Percentiles rank a stretch among this genome's conserved stretches.
Conservation (phyloP, 177 flowering plant genomes). For the Telopea speciosissima region DNA sequence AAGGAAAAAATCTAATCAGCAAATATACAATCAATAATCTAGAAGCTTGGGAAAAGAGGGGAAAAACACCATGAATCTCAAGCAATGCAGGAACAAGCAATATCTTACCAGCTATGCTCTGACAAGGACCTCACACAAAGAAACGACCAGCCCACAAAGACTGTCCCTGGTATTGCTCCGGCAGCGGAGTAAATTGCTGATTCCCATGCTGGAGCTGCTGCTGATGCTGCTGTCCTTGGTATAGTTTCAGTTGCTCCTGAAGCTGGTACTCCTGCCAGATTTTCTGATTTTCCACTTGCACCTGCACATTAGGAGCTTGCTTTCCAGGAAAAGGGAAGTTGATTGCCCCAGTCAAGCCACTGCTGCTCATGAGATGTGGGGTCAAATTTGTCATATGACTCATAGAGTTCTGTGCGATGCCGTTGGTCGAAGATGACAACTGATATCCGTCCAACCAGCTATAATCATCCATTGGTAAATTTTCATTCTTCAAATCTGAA, state of each 20-base stretch:
- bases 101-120: slow-evolving; percentile 38
- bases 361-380: slow-evolving; percentile 26
- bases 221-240: slow-evolving; percentile 46
- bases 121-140: slow-evolving; percentile 63
- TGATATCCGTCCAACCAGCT: slow-evolving; percentile 93
- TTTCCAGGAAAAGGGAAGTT: slow-evolving; percentile 90
- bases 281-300: slow-evolving; percentile 38
- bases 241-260: slow-evolving; percentile 39
- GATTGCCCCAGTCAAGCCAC: slow-evolving; percentile 32
- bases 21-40: background rate
- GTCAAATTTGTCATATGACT: slow-evolving; percentile 21
- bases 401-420: slow-evolving; percentile 24
- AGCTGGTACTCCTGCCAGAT: slow-evolving; percentile 40
- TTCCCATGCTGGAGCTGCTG: slow-evolving; percentile 30
- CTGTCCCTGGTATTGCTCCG: slow-evolving; percentile 58
- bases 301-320: slow-evolving; percentile 46
- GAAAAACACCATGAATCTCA: background rate
- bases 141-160: slow-evolving; percentile 61
- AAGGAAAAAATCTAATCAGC: slow-evolving; percentile 6
- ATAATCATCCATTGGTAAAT: slow-evolving; percentile 59
- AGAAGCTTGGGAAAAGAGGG: background rate
- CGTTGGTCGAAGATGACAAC: slow-evolving; percentile 35
- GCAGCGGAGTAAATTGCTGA: slow-evolving; percentile 30
- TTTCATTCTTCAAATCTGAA: slow-evolving; percentile 33
- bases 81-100: background rate